Evolutionary conservation across 371 early-diverging fungal species (phyloP).

Genomic region (Umbelopsis sp.): DNA sequence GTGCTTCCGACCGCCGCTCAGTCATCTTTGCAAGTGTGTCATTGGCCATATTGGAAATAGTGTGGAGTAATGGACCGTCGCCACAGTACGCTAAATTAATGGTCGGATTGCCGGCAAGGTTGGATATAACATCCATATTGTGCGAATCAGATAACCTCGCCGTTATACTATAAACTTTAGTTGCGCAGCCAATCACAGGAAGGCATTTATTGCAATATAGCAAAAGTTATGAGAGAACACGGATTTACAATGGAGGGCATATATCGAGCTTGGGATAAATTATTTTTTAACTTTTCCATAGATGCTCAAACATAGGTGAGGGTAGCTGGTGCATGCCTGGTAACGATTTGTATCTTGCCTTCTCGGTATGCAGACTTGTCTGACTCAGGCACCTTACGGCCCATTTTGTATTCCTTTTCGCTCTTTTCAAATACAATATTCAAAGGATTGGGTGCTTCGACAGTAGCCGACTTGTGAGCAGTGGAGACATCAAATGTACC

Average conservation of each 20-base stretch:
- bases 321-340: neutral
- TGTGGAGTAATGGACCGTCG: neutral
- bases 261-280: too few relatives aligned
- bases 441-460: neutral
- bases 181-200: too few relatives aligned
- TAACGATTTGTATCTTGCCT: neutral
- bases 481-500: neutral
- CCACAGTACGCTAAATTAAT: too few relatives aligned
- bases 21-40: neutral
- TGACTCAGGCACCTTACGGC: neutral
- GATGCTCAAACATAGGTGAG: neutral
- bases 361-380: neutral
- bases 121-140: too few relatives aligned
- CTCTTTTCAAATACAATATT: slow-evolving; percentile 11
- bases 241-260: too few relatives aligned
- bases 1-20: neutral
- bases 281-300: too few relatives aligned
- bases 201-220: too few relatives aligned
- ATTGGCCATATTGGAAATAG: neutral
- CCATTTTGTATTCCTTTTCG: neutral
- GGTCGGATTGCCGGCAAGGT: too few relatives aligned
- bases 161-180: too few relatives aligned
- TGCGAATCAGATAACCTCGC: too few relatives aligned
- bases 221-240: too few relatives aligned
- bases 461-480: neutral